phyloP scores from a whole-genome alignment of 805 yeast genomes.

The Lachancea waltii region DNA sequence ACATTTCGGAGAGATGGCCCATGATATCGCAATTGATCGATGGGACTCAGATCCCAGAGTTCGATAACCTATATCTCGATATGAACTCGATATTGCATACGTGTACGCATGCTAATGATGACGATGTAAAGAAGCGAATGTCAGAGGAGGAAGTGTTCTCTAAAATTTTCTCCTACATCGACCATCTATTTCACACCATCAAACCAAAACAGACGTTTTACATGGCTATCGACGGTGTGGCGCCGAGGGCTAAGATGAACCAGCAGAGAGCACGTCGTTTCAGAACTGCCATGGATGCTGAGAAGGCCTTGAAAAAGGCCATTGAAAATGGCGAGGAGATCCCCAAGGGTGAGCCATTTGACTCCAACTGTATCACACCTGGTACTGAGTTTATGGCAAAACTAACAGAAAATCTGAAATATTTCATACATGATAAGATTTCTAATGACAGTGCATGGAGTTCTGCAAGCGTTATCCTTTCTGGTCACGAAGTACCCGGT shows the following conservation, averaged over 20 bases:
- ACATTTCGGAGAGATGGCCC: conserved; percentile 99
- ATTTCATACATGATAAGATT: conserved; percentile 81
- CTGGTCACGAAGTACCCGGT: conserved; percentile 97
- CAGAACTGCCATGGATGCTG: conserved; percentile 90
- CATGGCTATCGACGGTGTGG: conserved; percentile 99
- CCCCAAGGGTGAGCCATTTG: conserved; percentile 78
- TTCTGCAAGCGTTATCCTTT: conserved; percentile 62
- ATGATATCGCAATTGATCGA: conserved; percentile 80
- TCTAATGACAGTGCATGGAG: conserved; percentile 86
- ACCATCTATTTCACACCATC: conserved; percentile 82
- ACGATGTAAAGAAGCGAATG: conserved; percentile 54
- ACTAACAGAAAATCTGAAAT: conserved; percentile 72
- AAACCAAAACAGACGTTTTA: conserved; percentile 81
- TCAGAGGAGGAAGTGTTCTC: conserved; percentile 89
- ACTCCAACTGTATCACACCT: conserved; percentile 89
- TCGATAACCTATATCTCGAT: conserved; percentile 90
- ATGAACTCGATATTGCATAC: conserved; percentile 95
- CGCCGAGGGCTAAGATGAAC: conserved; percentile 97
- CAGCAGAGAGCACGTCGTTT: conserved; percentile 96
- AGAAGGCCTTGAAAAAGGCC: conserved; percentile 68
- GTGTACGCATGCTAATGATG: conserved; percentile 84
- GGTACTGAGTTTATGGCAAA: conserved; percentile 96
- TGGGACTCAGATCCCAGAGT: conserved; percentile 80
- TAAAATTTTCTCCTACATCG: conserved; percentile 90
- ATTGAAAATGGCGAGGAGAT: conserved; percentile 62